phyloP scores from a whole-genome alignment of 1,284 basidiomycete species.

The Ustilago bromivora region DNA sequence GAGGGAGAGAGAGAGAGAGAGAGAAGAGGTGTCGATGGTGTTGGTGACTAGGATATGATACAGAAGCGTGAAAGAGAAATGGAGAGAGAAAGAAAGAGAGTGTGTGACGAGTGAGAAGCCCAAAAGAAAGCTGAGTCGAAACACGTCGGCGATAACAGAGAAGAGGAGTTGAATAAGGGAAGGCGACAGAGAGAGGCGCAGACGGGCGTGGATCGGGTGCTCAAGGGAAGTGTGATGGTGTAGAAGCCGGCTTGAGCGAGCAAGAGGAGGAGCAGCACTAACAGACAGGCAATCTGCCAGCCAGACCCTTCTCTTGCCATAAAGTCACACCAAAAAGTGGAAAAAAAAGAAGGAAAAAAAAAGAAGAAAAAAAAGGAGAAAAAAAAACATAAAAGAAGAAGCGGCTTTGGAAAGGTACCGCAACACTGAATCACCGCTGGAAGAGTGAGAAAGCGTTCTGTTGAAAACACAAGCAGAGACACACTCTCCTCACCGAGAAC shows the following conservation, averaged over 20 bases:
- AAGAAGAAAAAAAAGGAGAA: background rate
- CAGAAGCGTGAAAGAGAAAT: conserved; percentile 1
- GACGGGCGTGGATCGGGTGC: conserved; percentile 3
- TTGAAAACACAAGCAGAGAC: background rate
- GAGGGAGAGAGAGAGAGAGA: background rate
- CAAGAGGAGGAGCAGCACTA: conserved; percentile 1
- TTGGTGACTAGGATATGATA: conserved; percentile 8
- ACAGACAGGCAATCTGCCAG: background rate
- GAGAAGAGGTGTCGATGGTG: background rate
- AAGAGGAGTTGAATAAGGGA: background rate
- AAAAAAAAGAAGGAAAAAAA: background rate
- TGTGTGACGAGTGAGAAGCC: conserved; percentile 4
- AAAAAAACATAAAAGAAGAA: background rate
- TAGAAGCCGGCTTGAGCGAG: conserved; percentile 3
- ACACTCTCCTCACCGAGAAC: background rate
- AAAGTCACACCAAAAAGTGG: conserved; percentile 2
- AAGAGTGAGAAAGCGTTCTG: background rate
- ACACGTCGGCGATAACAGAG: conserved; percentile 6
- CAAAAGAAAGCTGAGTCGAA: background rate
- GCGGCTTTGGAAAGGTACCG: conserved; percentile 3
- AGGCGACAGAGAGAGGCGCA: conserved; percentile 1
- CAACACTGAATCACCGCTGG: background rate
- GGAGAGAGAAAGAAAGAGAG: background rate
- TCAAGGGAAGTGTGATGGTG: conserved; percentile 6
- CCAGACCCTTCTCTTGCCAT: background rate